Percentiles rank a stretch among this genome's conserved stretches.
Conservation (phyloP, 2,329 filamentous ascomycete genomes). For the Trichophyton rubrum region DNA sequence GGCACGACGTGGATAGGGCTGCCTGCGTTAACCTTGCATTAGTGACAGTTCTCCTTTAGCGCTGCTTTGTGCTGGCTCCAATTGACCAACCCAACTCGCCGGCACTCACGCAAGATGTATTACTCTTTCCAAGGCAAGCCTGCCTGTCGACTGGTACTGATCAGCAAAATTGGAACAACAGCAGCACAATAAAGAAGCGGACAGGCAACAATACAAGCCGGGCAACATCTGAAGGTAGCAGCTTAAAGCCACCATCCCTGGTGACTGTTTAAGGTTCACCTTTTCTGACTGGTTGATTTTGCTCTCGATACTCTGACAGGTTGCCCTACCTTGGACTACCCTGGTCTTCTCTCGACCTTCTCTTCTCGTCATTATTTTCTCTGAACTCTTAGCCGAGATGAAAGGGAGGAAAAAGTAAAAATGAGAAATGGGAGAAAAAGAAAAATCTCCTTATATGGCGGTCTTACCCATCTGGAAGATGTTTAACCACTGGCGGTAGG, state of each 20-base stretch:
- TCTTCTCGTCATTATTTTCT: neutral
- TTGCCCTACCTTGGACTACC: neutral
- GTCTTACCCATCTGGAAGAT: neutral
- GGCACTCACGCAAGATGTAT: slow-evolving; percentile 1
- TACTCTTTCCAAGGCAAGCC: neutral
- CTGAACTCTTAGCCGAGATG: neutral
- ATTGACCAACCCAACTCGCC: slow-evolving; percentile 8
- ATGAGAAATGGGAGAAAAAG: neutral
- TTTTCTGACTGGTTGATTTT: neutral
- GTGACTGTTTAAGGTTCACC: neutral
- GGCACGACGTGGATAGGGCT: slow-evolving; percentile 9
- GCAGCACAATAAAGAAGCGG: neutral
- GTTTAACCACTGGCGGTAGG: neutral
- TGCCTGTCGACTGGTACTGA: neutral
- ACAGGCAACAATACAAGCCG: neutral
- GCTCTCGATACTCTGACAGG: neutral
- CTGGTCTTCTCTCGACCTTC: neutral
- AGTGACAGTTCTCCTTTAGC: slow-evolving; percentile 6
- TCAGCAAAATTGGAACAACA: neutral
- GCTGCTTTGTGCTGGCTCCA: slow-evolving; percentile 11
- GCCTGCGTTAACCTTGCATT: slow-evolving; percentile 10
- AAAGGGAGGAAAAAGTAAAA: neutral
- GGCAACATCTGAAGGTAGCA: neutral
- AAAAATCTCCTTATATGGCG: neutral
- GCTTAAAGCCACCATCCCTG: neutral